Evolutionary conservation across 1,284 basidiomycete genomes (phyloP).

Genomic region (Pseudozyma tsukubaensis): DNA sequence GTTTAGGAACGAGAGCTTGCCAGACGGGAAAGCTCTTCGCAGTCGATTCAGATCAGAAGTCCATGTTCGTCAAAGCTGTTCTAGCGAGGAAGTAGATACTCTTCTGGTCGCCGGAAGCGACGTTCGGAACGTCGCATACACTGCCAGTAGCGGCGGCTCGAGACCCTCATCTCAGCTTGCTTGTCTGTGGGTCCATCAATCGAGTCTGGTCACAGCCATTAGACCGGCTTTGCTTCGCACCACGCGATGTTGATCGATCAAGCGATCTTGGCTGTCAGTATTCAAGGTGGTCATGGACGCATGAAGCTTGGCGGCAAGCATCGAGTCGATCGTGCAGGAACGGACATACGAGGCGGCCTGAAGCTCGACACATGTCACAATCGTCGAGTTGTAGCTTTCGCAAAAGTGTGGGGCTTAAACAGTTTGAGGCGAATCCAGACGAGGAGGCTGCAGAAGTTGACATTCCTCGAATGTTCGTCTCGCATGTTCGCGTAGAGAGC

Average conservation of each 20-base stretch:
- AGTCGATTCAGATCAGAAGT: no score
- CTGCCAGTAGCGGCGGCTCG: no score
- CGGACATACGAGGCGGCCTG: conserved; percentile 4
- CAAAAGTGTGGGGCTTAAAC: no score
- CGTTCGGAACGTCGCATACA: neutral
- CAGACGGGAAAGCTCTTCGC: no score
- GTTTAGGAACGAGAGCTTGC: no score
- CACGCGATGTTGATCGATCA: neutral
- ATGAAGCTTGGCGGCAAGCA: no score
- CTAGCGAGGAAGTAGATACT: conserved; percentile 22
- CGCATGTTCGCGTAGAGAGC: neutral
- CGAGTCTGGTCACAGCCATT: neutral
- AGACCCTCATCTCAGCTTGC: no score
- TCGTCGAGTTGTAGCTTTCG: neutral
- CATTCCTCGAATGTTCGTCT: conserved; percentile 47
- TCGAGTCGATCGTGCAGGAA: neutral
- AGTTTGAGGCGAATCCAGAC: no score
- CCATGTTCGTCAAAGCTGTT: no score
- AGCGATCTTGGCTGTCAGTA: no score
- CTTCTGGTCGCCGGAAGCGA: conserved; percentile 4
- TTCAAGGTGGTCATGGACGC: no score
- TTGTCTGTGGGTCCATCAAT: conserved; percentile 1
- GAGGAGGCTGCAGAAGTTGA: conserved; percentile 17
- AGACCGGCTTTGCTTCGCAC: neutral
- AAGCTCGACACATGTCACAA: conserved; percentile 28